phyloP scores from a whole-genome alignment of 2,329 filamentous ascomycete genomes.

The Colletotrichum viniferum region DNA sequence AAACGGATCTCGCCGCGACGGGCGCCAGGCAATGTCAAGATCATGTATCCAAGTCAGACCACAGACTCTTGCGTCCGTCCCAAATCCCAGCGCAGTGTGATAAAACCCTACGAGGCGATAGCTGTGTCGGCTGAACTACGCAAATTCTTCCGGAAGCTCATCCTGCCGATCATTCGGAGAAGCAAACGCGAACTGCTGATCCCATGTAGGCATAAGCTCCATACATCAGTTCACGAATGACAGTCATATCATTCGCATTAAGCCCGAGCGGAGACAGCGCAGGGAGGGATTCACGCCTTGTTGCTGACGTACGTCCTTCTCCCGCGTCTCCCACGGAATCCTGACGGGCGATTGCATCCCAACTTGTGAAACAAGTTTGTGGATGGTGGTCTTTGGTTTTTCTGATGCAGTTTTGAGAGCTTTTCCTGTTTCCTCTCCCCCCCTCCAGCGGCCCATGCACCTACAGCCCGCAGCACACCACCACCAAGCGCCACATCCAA shows the following conservation, averaged over 20 bases:
- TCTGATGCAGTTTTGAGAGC: slow-evolving; percentile 1
- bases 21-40: not conserved
- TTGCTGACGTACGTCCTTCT: not conserved
- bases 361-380: slow-evolving; percentile 4
- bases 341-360: not conserved
- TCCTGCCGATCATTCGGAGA: not conserved
- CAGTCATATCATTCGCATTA: not conserved
- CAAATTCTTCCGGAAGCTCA: not conserved
- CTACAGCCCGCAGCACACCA: not conserved
- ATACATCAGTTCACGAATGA: not conserved
- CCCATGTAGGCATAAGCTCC: not conserved
- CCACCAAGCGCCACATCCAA: not conserved
- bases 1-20: not conserved
- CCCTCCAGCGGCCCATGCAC: not conserved
- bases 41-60: not conserved
- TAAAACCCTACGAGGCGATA: not conserved
- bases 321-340: not conserved
- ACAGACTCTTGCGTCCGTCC: not conserved
- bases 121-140: not conserved
- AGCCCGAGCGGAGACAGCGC: not conserved
- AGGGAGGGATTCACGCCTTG: not conserved
- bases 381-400: not conserved
- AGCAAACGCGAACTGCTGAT: not conserved
- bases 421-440: not conserved
- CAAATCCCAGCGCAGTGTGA: not conserved